Evolutionary conservation across 1,284 basidiomycete genomes (phyloP).

Genomic region (Leccinum cinnamomeum): DNA sequence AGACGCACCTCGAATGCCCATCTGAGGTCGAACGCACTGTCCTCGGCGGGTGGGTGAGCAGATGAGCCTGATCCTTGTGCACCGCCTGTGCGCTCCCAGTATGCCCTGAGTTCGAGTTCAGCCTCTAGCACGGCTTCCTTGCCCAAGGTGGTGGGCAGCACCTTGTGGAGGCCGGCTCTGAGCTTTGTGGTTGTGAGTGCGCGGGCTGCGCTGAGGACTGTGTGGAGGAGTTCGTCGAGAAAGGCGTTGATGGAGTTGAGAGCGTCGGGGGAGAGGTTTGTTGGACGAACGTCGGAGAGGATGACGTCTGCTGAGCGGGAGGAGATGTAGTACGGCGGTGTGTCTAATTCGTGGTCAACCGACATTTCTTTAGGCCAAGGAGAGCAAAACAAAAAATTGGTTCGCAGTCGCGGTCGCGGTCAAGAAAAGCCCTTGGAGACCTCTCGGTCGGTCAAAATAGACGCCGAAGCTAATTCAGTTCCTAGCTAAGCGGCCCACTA

Average conservation of each 20-base stretch:
- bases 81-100: conserved; percentile 69
- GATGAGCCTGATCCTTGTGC: conserved; percentile 38
- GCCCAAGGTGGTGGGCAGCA: conserved; percentile 77
- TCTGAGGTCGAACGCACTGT: conserved; percentile 61
- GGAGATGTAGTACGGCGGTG: conserved; percentile 72
- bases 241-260: conserved; percentile 79
- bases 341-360: conserved; percentile 15
- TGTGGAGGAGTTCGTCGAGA: conserved; percentile 85
- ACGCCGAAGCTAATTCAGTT: conserved; percentile 1
- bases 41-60: conserved; percentile 40
- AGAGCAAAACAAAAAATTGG: not conserved
- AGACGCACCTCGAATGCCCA: conserved; percentile 71
- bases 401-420: not conserved
- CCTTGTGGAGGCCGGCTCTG: conserved; percentile 67
- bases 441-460: not conserved
- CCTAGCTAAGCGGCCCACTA: conserved; percentile 22
- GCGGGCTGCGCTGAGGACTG: conserved; percentile 66
- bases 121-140: conserved; percentile 92
- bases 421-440: conserved; percentile 6
- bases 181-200: conserved; percentile 78
- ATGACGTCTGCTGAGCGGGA: conserved; percentile 82
- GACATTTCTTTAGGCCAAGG: conserved; percentile 18
- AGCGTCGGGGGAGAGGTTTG: conserved; percentile 73
- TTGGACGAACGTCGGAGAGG: conserved; percentile 88
- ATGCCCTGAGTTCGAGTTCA: conserved; percentile 84